These are phyloP conservation scores for Lumnitzera littorea DNA, from an alignment of 345 rosid genomes.

Conservation along the genomic window DNA sequence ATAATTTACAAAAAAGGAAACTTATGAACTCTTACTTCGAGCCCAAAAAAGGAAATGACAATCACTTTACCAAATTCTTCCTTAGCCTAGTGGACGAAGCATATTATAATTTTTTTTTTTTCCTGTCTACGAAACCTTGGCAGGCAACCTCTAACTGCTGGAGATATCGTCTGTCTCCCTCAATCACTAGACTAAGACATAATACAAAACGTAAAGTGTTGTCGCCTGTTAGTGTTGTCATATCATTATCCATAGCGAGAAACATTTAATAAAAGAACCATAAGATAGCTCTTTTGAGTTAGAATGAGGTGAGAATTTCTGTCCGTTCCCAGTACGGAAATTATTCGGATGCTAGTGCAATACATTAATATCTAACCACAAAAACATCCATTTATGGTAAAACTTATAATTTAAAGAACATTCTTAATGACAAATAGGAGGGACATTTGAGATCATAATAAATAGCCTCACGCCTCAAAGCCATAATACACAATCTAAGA, in stretches of 20 bases:
- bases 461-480: constrained; percentile 10
- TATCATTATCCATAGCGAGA: constrained; percentile 15
- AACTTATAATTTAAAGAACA: constrained; percentile 7
- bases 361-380: constrained; percentile 4
- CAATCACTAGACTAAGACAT: constrained; percentile 6
- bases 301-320: neutral
- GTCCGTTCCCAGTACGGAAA: constrained; percentile 24
- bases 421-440: constrained; percentile 6
- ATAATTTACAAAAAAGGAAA: neutral
- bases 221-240: constrained; percentile 28
- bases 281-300: constrained; percentile 8
- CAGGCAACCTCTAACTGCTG: neutral
- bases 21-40: neutral
- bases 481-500: neutral
- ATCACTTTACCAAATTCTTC: constrained; percentile 4
- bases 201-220: constrained; percentile 4
- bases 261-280: constrained; percentile 13
- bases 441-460: constrained; percentile 18
- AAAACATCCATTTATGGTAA: constrained; percentile 18
- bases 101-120: constrained; percentile 8
- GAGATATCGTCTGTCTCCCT: constrained; percentile 3
- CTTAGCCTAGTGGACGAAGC: constrained; percentile 29
- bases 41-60: constrained; percentile 1
- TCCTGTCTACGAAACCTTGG: neutral
- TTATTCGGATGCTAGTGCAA: constrained; percentile 21